Conservation (phyloP, 805 yeast species). For the Wickerhamomyces subpelliculosus region DNA sequence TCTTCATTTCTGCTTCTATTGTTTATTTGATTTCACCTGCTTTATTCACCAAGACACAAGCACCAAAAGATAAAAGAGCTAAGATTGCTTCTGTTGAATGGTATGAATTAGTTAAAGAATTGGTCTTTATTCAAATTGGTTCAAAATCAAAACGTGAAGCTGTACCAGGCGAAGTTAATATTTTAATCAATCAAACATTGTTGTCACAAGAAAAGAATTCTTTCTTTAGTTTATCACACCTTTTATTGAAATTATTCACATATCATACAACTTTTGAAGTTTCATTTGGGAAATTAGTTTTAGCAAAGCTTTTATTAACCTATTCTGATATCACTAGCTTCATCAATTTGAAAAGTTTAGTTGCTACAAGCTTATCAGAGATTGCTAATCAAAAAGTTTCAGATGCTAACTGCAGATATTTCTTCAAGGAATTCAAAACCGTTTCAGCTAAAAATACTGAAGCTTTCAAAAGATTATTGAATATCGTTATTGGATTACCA, state of each 20-base stretch:
- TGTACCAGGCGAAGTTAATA: constrained; percentile 13
- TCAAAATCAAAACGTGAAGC: constrained; percentile 7
- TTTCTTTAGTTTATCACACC: constrained; percentile 6
- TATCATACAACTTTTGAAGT: constrained; percentile 18
- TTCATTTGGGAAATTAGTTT: constrained; percentile 17
- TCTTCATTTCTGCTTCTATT: constrained; percentile 20
- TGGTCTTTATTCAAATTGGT: constrained; percentile 18
- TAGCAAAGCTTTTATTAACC: constrained; percentile 15
- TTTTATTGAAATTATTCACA: constrained; percentile 13
- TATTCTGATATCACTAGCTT: constrained; percentile 14
- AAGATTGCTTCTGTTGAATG: constrained; percentile 9
- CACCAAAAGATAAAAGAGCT: not conserved
- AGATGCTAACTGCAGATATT: constrained; percentile 16
- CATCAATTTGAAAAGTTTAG: constrained; percentile 9
- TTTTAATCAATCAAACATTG: constrained; percentile 12
- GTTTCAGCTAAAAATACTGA: constrained; percentile 12
- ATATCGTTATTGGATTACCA: constrained; percentile 11
- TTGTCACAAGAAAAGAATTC: constrained; percentile 3
- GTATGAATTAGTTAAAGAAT: constrained; percentile 19
- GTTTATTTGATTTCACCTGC: constrained; percentile 14
- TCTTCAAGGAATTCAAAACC: constrained; percentile 18
- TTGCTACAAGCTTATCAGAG: constrained; percentile 11
- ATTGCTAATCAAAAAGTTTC: constrained; percentile 18
- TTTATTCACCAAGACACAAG: constrained; percentile 4
- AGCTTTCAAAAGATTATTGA: constrained; percentile 19